Conservation (phyloP, 768 basidiomycete genomes). For the Podaxis sp. region DNA sequence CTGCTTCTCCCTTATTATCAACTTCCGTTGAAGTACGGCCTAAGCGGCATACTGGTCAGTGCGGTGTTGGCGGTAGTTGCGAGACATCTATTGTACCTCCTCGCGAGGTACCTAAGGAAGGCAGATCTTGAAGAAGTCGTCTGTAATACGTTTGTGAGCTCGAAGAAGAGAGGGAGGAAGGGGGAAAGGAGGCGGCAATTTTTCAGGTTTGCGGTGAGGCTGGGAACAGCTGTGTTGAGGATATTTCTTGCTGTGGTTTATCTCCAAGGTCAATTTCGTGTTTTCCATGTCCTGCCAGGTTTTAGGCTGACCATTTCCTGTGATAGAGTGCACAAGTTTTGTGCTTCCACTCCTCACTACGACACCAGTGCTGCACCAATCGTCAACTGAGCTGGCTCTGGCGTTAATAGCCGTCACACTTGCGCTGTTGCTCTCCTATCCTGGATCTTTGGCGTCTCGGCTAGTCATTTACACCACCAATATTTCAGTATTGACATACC, state of each 20-base stretch:
- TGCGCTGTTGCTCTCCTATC: slow-evolving; percentile 51
- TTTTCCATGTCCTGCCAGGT: background rate
- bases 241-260: slow-evolving; percentile 60
- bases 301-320: background rate
- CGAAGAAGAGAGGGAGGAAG: slow-evolving; percentile 48
- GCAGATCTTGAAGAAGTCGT: slow-evolving; percentile 67
- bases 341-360: slow-evolving; percentile 49
- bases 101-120: slow-evolving; percentile 69
- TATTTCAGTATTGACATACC: slow-evolving; percentile 58
- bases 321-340: slow-evolving; percentile 53
- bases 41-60: slow-evolving; percentile 51
- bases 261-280: slow-evolving; percentile 54
- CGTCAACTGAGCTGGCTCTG: slow-evolving; percentile 31
- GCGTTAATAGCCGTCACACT: slow-evolving; percentile 37
- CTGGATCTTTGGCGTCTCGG: slow-evolving; percentile 54
- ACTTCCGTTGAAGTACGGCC: slow-evolving; percentile 46
- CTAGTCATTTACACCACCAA: slow-evolving; percentile 55
- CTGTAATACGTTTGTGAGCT: slow-evolving; percentile 49
- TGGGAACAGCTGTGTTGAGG: slow-evolving; percentile 43
- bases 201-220: slow-evolving; percentile 45
- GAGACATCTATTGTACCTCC: slow-evolving; percentile 74
- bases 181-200: slow-evolving; percentile 39
- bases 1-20: slow-evolving; percentile 53
- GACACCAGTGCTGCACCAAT: slow-evolving; percentile 33
- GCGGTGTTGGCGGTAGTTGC: slow-evolving; percentile 60